Evolutionary conservation across 495 filamentous ascomycete genomes (phyloP).

Genomic region (Hypoxylon trugodes): DNA sequence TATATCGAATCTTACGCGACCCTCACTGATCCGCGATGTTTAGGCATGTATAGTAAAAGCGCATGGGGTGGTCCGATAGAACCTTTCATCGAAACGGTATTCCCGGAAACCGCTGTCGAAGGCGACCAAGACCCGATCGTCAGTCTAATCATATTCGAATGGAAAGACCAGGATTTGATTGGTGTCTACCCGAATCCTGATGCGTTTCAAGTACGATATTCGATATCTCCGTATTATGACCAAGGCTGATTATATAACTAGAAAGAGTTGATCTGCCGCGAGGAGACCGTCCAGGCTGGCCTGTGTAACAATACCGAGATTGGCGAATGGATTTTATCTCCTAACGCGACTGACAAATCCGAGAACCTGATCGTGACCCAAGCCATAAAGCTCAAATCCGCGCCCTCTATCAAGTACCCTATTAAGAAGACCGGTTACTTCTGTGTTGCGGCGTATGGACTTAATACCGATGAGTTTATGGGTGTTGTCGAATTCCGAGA

Average conservation of each 20-base stretch:
- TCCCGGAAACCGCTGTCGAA: slow-evolving; percentile 66
- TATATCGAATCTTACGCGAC: background rate
- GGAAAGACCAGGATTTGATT: slow-evolving; percentile 81
- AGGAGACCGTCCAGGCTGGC: slow-evolving; percentile 67
- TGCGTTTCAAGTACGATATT: slow-evolving; percentile 37
- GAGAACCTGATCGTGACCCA: slow-evolving; percentile 75
- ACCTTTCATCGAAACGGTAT: slow-evolving; percentile 87
- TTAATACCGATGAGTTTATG: slow-evolving; percentile 69
- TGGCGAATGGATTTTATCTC: slow-evolving; percentile 84
- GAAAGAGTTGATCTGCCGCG: slow-evolving; percentile 80
- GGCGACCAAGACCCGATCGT: slow-evolving; percentile 74
- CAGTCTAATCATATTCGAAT: slow-evolving; percentile 93
- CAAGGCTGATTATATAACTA: slow-evolving; percentile 42
- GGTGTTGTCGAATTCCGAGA: slow-evolving; percentile 92
- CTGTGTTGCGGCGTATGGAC: slow-evolving; percentile 83
- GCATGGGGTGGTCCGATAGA: slow-evolving; percentile 89
- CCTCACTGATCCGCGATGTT: slow-evolving; percentile 24
- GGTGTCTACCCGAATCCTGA: slow-evolving; percentile 59
- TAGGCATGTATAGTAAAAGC: slow-evolving; percentile 92
- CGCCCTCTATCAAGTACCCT: slow-evolving; percentile 76
- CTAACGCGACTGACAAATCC: slow-evolving; percentile 74
- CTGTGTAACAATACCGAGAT: slow-evolving; percentile 77
- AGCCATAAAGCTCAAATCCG: slow-evolving; percentile 82
- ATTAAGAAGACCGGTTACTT: slow-evolving; percentile 94
- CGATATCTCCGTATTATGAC: background rate